phyloP scores from a whole-genome alignment of 768 basidiomycete genomes.

The Boletus subcaerulescens region DNA sequence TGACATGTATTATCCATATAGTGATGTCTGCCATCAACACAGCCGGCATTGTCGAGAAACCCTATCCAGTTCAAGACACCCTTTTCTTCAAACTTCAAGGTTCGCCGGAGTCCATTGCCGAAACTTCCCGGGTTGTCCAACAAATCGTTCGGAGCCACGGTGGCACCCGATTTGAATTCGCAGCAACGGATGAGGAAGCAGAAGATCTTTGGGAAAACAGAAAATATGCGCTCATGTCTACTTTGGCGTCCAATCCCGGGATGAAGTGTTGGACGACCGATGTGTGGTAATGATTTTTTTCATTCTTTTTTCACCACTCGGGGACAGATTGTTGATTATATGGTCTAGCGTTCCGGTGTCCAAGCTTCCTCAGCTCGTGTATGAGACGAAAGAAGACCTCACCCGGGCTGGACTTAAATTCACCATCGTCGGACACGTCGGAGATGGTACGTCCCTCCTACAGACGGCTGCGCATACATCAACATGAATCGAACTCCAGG shows the following conservation, averaged over 20 bases:
- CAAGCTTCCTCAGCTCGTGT: slow-evolving; percentile 62
- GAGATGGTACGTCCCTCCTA: slow-evolving; percentile 56
- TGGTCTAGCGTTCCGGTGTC: slow-evolving; percentile 62
- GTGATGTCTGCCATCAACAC: slow-evolving; percentile 78
- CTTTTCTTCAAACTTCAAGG: slow-evolving; percentile 94
- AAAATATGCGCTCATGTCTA: slow-evolving; percentile 78
- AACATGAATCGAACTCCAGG: slow-evolving; percentile 26
- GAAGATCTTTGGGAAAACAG: slow-evolving; percentile 80
- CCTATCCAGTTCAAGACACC: slow-evolving; percentile 71
- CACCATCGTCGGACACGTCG: slow-evolving; percentile 82
- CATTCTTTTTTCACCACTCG: background rate
- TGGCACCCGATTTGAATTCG: slow-evolving; percentile 67
- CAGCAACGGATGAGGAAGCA: slow-evolving; percentile 71
- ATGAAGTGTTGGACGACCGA: slow-evolving; percentile 82
- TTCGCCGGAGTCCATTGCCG: slow-evolving; percentile 52
- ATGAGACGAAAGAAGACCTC: slow-evolving; percentile 80
- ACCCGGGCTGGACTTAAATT: slow-evolving; percentile 50
- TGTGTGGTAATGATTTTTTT: slow-evolving; percentile 60
- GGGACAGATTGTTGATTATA: background rate
- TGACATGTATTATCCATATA: slow-evolving; percentile 31
- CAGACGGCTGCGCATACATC: background rate
- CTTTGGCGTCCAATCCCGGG: slow-evolving; percentile 61
- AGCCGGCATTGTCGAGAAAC: slow-evolving; percentile 55
- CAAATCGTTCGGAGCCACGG: slow-evolving; percentile 65
- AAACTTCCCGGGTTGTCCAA: slow-evolving; percentile 57